These are phyloP conservation scores for Lipomyces kockii DNA, from an alignment of 805 yeast genomes.

Conservation along the genomic window DNA sequence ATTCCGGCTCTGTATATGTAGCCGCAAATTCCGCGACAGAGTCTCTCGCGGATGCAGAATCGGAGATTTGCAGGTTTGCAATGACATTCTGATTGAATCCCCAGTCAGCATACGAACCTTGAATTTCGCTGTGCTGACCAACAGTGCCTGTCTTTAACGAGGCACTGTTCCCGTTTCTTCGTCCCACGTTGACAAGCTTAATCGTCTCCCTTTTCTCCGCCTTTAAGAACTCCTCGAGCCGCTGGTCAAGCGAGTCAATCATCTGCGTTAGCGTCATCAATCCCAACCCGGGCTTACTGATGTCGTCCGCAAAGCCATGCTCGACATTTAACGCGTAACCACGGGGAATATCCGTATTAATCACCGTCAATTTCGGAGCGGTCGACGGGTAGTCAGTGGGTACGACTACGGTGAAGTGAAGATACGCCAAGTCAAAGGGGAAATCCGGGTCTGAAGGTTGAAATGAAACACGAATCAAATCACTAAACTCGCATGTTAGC, in stretches of 20 bases:
- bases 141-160: not conserved
- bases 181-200: constrained; percentile 55
- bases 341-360: constrained; percentile 70
- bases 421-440: constrained; percentile 62
- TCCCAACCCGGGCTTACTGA: constrained; percentile 39
- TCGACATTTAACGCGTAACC: constrained; percentile 73
- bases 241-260: constrained; percentile 58
- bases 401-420: constrained; percentile 58
- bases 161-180: constrained; percentile 4
- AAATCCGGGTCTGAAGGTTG: constrained; percentile 74
- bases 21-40: constrained; percentile 11
- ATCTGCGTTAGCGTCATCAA: constrained; percentile 61
- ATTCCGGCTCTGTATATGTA: constrained; percentile 13
- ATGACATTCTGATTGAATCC: constrained; percentile 20
- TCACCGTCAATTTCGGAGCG: constrained; percentile 58
- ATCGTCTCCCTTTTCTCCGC: constrained; percentile 65
- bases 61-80: not conserved
- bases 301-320: constrained; percentile 55
- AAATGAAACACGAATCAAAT: constrained; percentile 15
- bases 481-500: constrained; percentile 1
- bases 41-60: not conserved
- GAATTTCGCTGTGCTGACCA: not conserved
- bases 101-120: constrained; percentile 27
- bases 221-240: constrained; percentile 62
- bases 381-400: constrained; percentile 62